phyloP scores from a whole-genome alignment of 352 stramenopile species.

The Pythium folliculosum region DNA sequence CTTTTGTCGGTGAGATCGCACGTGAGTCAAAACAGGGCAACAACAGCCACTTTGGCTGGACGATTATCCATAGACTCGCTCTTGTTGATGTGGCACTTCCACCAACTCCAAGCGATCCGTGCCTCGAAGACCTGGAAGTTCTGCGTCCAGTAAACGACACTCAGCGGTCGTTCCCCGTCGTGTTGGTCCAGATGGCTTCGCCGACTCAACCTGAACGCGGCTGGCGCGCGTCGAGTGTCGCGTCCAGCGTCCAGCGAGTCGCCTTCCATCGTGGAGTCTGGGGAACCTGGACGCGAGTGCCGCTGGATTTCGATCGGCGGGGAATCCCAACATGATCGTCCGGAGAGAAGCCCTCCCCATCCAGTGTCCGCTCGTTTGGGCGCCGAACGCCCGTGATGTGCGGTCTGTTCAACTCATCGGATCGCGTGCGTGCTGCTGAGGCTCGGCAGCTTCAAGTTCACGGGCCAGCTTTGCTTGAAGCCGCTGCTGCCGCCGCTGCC shows the following conservation, averaged over 20 bases:
- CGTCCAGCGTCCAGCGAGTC: neutral
- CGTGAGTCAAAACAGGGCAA: no score
- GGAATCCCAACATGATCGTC: no score
- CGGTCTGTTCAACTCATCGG: neutral
- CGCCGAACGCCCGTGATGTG: neutral
- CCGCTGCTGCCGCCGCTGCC: constrained; percentile 49
- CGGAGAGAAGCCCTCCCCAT: no score
- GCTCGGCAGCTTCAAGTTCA: constrained; percentile 5
- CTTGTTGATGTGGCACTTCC: neutral
- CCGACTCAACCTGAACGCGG: neutral
- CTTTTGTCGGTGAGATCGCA: neutral
- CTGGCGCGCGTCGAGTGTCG: neutral
- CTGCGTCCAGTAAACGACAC: neutral
- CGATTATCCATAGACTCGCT: neutral
- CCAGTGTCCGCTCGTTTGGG: no score
- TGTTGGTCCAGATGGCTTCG: neutral
- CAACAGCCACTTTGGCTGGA: neutral
- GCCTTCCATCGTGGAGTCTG: no score
- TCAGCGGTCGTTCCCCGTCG: neutral
- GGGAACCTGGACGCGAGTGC: no score
- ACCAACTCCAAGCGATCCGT: no score
- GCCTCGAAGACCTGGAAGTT: no score
- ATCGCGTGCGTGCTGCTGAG: neutral
- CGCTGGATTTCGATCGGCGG: no score
- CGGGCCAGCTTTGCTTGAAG: constrained; percentile 44